phyloP scores from a whole-genome alignment of 495 filamentous ascomycete species.

The Stereocaulon alpinum region DNA sequence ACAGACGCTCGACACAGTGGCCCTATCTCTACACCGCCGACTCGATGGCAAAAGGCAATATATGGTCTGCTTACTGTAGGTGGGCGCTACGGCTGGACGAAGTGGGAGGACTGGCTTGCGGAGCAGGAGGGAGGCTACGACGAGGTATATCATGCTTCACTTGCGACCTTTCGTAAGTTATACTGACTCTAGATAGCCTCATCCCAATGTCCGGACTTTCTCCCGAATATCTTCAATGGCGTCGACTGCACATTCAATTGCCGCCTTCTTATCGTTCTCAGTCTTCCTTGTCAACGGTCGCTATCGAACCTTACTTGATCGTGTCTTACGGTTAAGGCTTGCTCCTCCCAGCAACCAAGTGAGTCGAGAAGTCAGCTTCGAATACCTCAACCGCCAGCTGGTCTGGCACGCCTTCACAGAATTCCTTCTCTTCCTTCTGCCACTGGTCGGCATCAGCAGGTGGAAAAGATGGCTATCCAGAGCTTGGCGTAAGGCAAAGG shows the following conservation, averaged over 20 bases:
- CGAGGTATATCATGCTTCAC: constrained; percentile 33
- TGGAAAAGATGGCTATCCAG: constrained; percentile 86
- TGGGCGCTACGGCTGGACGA: constrained; percentile 78
- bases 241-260: constrained; percentile 64
- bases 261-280: constrained; percentile 75
- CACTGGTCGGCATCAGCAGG: constrained; percentile 81
- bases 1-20: constrained; percentile 67
- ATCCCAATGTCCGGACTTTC: constrained; percentile 43
- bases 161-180: not conserved
- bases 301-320: constrained; percentile 85
- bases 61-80: constrained; percentile 82
- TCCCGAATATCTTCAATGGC: constrained; percentile 57
- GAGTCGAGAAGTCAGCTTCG: constrained; percentile 84
- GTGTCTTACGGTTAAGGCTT: constrained; percentile 75
- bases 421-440: constrained; percentile 90
- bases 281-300: constrained; percentile 82
- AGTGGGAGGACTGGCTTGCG: constrained; percentile 82
- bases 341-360: constrained; percentile 72
- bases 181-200: constrained; percentile 26
- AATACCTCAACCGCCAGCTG: constrained; percentile 93
- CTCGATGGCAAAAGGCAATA: constrained; percentile 66
- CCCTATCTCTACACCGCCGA: constrained; percentile 49
- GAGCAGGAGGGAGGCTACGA: constrained; percentile 61
- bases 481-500: constrained; percentile 66
- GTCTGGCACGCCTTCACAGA: constrained; percentile 99